Evolutionary conservation across 1,284 basidiomycete genomes (phyloP).

Genomic region (Quambalaria eucalypti): DNA sequence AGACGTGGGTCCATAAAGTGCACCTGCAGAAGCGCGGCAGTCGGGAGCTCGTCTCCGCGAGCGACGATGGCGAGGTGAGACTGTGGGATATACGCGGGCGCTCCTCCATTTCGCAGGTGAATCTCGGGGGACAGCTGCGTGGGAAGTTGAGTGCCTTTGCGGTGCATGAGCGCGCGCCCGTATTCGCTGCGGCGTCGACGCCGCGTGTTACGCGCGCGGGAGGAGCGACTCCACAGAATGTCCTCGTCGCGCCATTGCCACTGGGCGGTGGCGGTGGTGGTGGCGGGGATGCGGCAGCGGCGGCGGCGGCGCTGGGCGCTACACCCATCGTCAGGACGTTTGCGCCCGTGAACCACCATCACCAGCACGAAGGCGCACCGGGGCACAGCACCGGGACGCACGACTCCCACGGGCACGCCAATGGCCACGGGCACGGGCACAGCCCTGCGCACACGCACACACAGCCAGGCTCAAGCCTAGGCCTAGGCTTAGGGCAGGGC

Average conservation of each 20-base stretch:
- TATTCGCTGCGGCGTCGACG: constrained; percentile 60
- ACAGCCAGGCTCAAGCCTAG: neutral
- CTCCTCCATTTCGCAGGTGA: constrained; percentile 61
- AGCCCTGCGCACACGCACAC: constrained; percentile 13
- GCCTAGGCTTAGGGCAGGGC: constrained; percentile 13
- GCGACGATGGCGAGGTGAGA: constrained; percentile 79
- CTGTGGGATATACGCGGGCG: constrained; percentile 81
- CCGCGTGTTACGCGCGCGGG: neutral
- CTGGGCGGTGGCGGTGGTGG: neutral
- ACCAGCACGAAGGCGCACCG: neutral
- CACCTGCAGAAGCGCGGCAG: constrained; percentile 68
- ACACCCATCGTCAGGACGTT: neutral
- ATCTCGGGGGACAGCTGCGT: constrained; percentile 28
- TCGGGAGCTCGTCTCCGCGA: constrained; percentile 76
- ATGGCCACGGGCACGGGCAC: constrained; percentile 11
- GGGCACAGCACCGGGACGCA: neutral
- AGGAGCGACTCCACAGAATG: neutral
- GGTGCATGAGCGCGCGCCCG: constrained; percentile 71
- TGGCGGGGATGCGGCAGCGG: too few species aligned
- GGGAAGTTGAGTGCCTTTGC: constrained; percentile 66
- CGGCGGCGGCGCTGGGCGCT: too few species aligned
- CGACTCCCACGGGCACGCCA: neutral
- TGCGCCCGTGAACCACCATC: neutral
- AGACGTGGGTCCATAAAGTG: constrained; percentile 83
- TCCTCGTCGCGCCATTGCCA: neutral